Conservation (phyloP, 805 yeast species). For the Jamesozyma lodderae region DNA sequence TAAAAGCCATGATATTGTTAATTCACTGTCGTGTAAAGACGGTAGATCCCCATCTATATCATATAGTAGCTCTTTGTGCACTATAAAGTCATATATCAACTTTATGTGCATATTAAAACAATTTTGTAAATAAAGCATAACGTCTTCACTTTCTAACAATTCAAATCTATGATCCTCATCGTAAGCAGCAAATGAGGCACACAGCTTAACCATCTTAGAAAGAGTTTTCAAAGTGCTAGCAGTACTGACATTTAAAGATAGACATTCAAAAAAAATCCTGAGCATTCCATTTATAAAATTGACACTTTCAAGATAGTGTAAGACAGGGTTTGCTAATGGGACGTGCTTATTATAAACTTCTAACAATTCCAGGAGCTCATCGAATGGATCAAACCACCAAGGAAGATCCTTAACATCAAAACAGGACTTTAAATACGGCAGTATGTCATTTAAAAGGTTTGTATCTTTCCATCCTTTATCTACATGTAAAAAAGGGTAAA, state of each 20-base stretch:
- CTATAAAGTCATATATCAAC: slow-evolving; percentile 16
- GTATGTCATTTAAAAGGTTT: slow-evolving; percentile 11
- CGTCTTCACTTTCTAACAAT: slow-evolving; percentile 15
- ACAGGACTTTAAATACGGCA: slow-evolving; percentile 22
- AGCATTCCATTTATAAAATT: slow-evolving; percentile 21
- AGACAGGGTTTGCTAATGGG: slow-evolving; percentile 22
- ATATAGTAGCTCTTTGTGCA: slow-evolving; percentile 6
- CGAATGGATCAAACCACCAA: slow-evolving; percentile 29
- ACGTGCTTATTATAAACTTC: slow-evolving; percentile 17
- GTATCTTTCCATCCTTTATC: slow-evolving; percentile 10
- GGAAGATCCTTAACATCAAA: slow-evolving; percentile 22
- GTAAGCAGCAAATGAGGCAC: slow-evolving; percentile 22
- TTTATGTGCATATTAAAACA: slow-evolving; percentile 18
- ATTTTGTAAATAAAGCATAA: slow-evolving; percentile 18
- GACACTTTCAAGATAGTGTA: slow-evolving; percentile 16
- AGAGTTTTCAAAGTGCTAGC: slow-evolving; percentile 11
- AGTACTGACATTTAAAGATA: slow-evolving; percentile 14
- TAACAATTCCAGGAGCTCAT: slow-evolving; percentile 14
- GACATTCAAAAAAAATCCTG: slow-evolving; percentile 16
- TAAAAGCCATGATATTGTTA: slow-evolving; percentile 22
- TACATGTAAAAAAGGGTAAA: slow-evolving; percentile 12
- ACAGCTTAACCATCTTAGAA: slow-evolving; percentile 21
- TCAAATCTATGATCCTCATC: slow-evolving; percentile 22
- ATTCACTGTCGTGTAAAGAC: slow-evolving; percentile 18
- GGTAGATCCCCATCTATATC: slow-evolving; percentile 10